Evolutionary conservation across 164 flowering plant genomes (phyloP), one percentile per base, ranked within the genome.

Genomic region (Vitis rupestris): DNA sequence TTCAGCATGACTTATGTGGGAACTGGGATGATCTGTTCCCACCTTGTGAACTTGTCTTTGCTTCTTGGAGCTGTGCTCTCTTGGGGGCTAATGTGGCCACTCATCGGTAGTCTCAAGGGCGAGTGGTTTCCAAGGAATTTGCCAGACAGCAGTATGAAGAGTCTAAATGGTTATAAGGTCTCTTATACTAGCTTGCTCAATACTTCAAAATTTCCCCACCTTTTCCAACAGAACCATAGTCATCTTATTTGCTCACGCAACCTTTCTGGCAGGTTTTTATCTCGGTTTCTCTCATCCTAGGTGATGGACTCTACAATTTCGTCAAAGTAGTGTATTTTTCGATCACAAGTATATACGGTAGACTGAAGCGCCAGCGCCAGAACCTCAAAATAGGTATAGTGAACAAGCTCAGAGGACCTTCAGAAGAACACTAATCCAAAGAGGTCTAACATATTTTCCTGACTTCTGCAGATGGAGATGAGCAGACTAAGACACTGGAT

Each of bases 271-370:
- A 87, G 89, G 89, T 81, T 10, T 88, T 87, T 37, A 12, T 87
- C 56, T 76, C 89, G 3, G 79, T 87, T 54, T 82, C 90, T 56
- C 86, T 88, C 50, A 83, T 85, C 49, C 70, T 88, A 0, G 90
- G 93, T 4, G 93, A 87, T 75, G 93, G 93, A 16, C 83, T 86
- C 16, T 88, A 85, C 84, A 86, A 77, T 60, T 86, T 86, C 71
- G 23, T 81, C 48, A 86, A 88, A 76, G 74, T 86, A 6, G 1
- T 79, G 17, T 31, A 30, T 50, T 15, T 76, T 56, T 82, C 83
- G 0, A 2, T 72, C 54, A 56, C 63, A 12, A 88, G 71, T 63
- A 47, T 88, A 7, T 67, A 63, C 27, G 69, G 70, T 9, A 83
- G 72, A 66, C 9, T 77, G 50, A 79, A 66, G 61, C 63, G 30